Base-by-base conservation (phyloP, 495 filamentous ascomycete species). In the Jackrogersella minutella region DNA sequence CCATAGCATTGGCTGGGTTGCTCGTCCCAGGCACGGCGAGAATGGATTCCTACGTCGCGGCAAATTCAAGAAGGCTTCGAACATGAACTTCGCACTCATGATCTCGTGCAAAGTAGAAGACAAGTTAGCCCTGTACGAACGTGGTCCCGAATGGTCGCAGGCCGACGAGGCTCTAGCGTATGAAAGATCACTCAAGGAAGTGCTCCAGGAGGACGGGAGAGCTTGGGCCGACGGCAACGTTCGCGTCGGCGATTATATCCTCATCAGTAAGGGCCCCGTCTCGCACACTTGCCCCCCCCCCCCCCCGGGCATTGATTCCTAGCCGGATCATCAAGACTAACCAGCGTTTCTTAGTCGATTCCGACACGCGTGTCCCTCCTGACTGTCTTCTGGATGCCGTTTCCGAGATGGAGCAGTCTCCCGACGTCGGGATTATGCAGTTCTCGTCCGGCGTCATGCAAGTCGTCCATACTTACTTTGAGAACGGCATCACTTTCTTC, bases 401-500 rank as follows among this genome's bases (percentile, higher is more conserved):
- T 6, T 89, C 86, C 40, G 90, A 93, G 70, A 91, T 93, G 90
- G 90, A 93, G 73, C 87, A 85, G 51, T 91, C 88, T 7, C 90
- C 90, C 10, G 86, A 93, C 73, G 90, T 93, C 21, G 90, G 87
- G 46, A 93, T 93, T 78, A 85, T 93, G 82, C 90, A 93, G 70
- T 92, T 89, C 78, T 87, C 86, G 11, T 92, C 90, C 14, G 90
- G 90, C 67, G 90, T 93, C 75, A 92, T 92, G 90, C 88, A 93
- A 70, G 90, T 93, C 19, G 85, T 88, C 24, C 78, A 88, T 72
- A 88, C 85, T 21, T 90, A 89, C 71, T 91, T 91, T 55, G 87
- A 90, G 74, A 88, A 88, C 64, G 87, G 87, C 62, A 91, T 93
- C 67, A 92, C 90, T 33, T 93, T 92, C 81, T 93, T 93, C 80